Percentiles rank a stretch among this genome's conserved stretches.
These are phyloP conservation scores for Citrullus colocynthis DNA, from an alignment of 306 rosid genomes.

Conservation along the genomic window DNA sequence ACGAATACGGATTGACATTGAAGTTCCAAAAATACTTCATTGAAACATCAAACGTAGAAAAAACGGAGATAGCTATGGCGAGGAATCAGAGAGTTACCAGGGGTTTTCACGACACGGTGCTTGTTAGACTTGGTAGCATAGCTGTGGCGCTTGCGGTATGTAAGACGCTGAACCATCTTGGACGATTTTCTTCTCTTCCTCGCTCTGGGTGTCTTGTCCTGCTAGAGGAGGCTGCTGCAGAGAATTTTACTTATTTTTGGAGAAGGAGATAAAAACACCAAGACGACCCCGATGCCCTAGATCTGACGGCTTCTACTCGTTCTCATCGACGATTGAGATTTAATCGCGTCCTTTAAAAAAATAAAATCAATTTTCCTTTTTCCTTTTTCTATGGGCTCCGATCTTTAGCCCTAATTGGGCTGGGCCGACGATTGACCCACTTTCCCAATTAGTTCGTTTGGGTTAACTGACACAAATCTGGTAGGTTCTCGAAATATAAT, in stretches of 20 bases:
- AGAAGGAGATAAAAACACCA: not conserved
- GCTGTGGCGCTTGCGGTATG: constrained; percentile 9
- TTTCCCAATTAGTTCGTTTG: no score
- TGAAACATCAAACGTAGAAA: not conserved
- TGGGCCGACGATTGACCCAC: no score
- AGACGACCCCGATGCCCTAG: not conserved
- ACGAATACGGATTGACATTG: not conserved
- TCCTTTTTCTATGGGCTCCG: not conserved
- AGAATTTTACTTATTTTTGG: not conserved
- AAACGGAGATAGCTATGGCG: no score
- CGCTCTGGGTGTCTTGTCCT: not conserved
- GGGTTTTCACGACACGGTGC: constrained; percentile 12
- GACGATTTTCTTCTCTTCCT: not conserved
- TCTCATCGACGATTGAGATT: not conserved
- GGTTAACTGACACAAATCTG: no score
- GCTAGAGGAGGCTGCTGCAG: not conserved
- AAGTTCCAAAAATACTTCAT: not conserved
- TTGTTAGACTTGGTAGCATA: constrained; percentile 9
- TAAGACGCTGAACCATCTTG: constrained; percentile 11
- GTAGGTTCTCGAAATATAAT: no score
- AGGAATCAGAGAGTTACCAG: not conserved
- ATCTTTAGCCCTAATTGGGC: no score
- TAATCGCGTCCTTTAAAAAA: not conserved
- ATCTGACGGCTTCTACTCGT: not conserved
- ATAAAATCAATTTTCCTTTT: not conserved